Evolutionary conservation across 768 basidiomycete species (phyloP), one percentile per base, ranked within the genome.

Genomic region (Serendipita indica): DNA sequence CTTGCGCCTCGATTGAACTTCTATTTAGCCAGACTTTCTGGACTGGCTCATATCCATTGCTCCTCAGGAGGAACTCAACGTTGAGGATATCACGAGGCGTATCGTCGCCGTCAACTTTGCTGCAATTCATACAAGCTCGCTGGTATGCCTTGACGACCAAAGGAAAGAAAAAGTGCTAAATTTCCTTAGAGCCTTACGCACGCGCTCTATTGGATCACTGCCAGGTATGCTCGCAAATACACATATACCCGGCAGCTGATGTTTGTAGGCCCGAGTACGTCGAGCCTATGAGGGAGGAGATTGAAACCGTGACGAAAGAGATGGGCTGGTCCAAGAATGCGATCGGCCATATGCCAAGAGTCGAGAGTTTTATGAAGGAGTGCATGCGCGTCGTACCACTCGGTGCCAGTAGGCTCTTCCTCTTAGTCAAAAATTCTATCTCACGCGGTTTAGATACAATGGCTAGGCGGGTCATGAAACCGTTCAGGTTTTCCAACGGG

Each of bases 251-350:
- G n/a, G n/a, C n/a, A n/a, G n/a, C n/a, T 43, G 2, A 3, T n/a
- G 33, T 35, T 3, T 46, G 27, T 27, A 39, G 49, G 7, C 69
- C 64, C 37, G 65, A 39, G 37, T 74, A 73, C 60, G 46, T 73
- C 2, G 57, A 72, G 37, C 69, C 72, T 3, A 65, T 78, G 46
- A 65, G 74, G 28, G 70, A 72, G 30, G 77, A 79, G 58, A 65
- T 75, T 13, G 68, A 71, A 18, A 54, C 58, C 3, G 63, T 69
- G 4, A 72, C 72, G 25, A 62, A n/a, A 20, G 33, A 22, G 18
- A 57, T 57, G 7, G 46, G 62, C 28, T 61, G 62, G 71, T 65
- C 68, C 6, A 72, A 70, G 60, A 59, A 57, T 3, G 64, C 67
- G 1, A 61, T 71, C 37, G 62, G 59, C 3, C 66, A 64, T 39